A percentile compares a stretch with the other conserved stretches of the same genome.
These are phyloP conservation scores for Daldinia eschscholtzii DNA, from an alignment of 2,329 filamentous ascomycete species.

Conservation along the genomic window DNA sequence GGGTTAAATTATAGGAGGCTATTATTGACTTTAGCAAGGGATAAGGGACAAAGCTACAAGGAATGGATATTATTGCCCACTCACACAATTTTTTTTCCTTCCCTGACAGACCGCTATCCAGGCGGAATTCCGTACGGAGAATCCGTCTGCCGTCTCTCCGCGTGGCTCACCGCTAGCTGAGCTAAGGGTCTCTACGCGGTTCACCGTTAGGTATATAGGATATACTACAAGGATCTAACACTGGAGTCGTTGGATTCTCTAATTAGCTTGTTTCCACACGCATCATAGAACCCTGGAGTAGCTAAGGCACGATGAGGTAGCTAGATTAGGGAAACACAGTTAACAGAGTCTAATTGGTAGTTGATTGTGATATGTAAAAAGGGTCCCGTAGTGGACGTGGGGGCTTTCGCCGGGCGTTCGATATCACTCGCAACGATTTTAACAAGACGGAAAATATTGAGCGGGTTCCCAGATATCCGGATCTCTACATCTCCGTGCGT, in stretches of 20 bases:
- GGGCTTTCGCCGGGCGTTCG: conserved; percentile 6
- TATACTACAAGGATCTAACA: neutral
- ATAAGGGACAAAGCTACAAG: neutral
- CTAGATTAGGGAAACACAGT: neutral
- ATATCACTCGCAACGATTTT: conserved; percentile 3
- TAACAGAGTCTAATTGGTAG: neutral
- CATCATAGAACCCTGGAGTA: neutral
- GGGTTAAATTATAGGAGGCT: conserved; percentile 6
- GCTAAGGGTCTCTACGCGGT: conserved; percentile 26
- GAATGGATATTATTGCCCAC: conserved; percentile 6
- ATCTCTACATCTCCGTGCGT: conserved; percentile 25
- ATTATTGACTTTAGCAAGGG: conserved; percentile 3
- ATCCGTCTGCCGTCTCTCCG: conserved; percentile 23
- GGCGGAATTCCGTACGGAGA: conserved; percentile 11
- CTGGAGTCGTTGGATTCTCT: neutral
- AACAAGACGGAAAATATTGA: conserved; percentile 40
- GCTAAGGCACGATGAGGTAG: neutral
- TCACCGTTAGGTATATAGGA: neutral
- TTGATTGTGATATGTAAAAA: conserved; percentile 16
- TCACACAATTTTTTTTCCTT: neutral
- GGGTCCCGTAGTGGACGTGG: conserved; percentile 11
- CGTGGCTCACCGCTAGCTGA: conserved; percentile 31
- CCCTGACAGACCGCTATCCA: conserved; percentile 1
- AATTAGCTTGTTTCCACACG: neutral
- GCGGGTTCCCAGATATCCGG: conserved; percentile 39